phyloP scores from a whole-genome alignment of 768 basidiomycete genomes.

The Lactifluus volemus region DNA sequence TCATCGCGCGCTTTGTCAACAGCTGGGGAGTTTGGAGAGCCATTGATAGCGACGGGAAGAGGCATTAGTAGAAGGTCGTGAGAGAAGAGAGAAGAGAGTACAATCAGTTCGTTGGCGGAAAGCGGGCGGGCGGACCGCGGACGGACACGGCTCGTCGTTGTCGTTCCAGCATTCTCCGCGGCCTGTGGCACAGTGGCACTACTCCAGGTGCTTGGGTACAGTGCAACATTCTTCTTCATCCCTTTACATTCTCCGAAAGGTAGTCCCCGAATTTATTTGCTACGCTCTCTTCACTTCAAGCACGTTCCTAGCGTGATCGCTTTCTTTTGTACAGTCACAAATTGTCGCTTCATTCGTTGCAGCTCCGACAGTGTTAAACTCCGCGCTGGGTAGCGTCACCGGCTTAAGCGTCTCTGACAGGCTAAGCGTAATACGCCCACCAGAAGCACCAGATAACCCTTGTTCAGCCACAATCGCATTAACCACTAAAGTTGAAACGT shows the following conservation, averaged over 20 bases:
- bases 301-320: constrained; percentile 73
- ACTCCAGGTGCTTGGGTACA: too few species aligned
- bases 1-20: constrained; percentile 63
- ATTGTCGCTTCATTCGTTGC: constrained; percentile 86
- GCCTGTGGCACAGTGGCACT: neutral
- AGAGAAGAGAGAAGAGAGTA: neutral
- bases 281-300: constrained; percentile 68
- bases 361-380: constrained; percentile 77
- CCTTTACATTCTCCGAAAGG: constrained; percentile 58
- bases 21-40: constrained; percentile 46
- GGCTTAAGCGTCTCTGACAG: constrained; percentile 35
- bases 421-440: constrained; percentile 43
- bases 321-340: constrained; percentile 82
- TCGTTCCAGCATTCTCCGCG: neutral
- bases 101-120: neutral
- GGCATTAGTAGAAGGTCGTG: constrained; percentile 40
- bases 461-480: constrained; percentile 62
- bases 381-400: constrained; percentile 60
- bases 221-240: neutral
- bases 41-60: constrained; percentile 40
- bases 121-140: neutral
- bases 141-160: neutral
- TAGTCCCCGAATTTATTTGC: constrained; percentile 62
- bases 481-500: constrained; percentile 61
- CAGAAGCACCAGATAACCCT: constrained; percentile 40